phyloP scores from a whole-genome alignment of 169 alveolate species.

The Toxoplasma gondii region DNA sequence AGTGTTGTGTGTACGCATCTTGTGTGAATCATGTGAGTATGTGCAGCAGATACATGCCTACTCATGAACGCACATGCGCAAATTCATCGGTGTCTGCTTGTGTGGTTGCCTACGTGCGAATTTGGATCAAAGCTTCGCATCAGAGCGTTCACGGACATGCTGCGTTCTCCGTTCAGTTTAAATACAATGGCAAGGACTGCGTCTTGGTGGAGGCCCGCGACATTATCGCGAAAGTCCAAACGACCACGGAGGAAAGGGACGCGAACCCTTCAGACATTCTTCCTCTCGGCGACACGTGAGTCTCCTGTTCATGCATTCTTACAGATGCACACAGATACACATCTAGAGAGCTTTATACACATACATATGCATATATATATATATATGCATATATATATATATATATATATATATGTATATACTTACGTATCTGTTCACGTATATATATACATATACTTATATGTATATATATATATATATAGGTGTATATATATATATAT shows the following conservation, averaged over 20 bases:
- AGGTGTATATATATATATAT: background rate
- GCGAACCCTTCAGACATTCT: slow-evolving; percentile 13
- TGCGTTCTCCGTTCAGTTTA: slow-evolving; percentile 16
- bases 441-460: no score
- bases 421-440: no score
- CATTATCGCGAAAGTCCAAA: slow-evolving; percentile 44
- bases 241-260: background rate
- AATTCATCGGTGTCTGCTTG: background rate
- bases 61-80: background rate
- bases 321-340: no score
- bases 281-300: slow-evolving; percentile 66
- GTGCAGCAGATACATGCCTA: no score
- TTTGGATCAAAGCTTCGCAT: no score
- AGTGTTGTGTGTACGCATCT: background rate
- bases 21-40: no score
- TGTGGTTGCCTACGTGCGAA: background rate
- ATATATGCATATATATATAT: no score
- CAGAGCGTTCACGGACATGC: no score
- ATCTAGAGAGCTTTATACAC: background rate
- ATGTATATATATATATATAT: no score
- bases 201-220: slow-evolving; percentile 47
- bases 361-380: no score
- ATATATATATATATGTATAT: no score
- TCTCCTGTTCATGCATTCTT: background rate
- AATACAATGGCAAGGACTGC: slow-evolving; percentile 62